Percentiles rank a stretch among this genome's conserved stretches.
These are phyloP conservation scores for Colletotrichum cereale DNA, from an alignment of 2,329 filamentous ascomycete species.

Conservation along the genomic window DNA sequence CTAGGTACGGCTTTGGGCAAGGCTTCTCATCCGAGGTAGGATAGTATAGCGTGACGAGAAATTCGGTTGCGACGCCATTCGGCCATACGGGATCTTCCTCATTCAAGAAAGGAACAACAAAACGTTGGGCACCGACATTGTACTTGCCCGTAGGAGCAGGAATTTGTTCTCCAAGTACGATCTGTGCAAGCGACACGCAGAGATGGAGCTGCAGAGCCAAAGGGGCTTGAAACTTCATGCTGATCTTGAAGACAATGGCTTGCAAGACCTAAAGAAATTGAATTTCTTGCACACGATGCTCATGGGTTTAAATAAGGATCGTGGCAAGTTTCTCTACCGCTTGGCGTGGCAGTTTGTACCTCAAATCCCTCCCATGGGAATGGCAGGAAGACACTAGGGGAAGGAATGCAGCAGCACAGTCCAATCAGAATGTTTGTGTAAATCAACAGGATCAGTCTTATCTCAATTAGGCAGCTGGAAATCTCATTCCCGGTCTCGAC, in stretches of 20 bases:
- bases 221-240: not conserved
- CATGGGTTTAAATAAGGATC: not conserved
- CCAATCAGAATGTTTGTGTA: not conserved
- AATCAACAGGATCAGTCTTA: not conserved
- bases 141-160: constrained; percentile 28
- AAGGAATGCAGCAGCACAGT: not conserved
- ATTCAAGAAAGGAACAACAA: constrained; percentile 23
- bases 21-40: constrained; percentile 22
- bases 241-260: not conserved
- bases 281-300: fast-evolving
- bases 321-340: not conserved
- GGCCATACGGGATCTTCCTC: constrained; percentile 28
- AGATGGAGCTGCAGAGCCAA: not conserved
- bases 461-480: constrained; percentile 18
- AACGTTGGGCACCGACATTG: constrained; percentile 37
- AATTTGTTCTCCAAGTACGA: not conserved
- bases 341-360: not conserved
- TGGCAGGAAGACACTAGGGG: not conserved
- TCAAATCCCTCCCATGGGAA: not conserved
- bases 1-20: constrained; percentile 28
- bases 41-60: constrained; percentile 40
- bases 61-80: constrained; percentile 30
- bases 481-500: not conserved
- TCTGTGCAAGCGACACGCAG: not conserved
- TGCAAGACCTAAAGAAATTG: fast-evolving